Conservation (phyloP, 805 yeast species). For the Candida orba region DNA sequence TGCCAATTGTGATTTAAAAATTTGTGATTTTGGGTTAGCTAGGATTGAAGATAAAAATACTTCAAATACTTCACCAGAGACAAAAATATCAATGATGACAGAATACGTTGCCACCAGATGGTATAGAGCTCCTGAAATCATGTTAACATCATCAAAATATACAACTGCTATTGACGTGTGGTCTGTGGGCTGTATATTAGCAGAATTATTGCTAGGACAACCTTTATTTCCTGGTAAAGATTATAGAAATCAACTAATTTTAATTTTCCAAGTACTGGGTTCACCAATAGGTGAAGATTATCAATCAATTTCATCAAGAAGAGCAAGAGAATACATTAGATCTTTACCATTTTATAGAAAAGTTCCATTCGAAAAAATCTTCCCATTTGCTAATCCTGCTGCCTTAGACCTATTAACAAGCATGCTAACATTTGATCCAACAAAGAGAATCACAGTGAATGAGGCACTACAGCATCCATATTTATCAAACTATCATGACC, state of each 20-base stretch:
- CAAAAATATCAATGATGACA: constrained; percentile 77
- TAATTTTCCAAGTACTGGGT: constrained; percentile 80
- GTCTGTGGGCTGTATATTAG: constrained; percentile 95
- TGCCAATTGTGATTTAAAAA: constrained; percentile 87
- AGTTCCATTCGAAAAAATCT: constrained; percentile 40
- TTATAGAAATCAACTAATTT: constrained; percentile 82
- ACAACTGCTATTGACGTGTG: constrained; percentile 94
- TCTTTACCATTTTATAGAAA: constrained; percentile 67
- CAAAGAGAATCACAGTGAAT: constrained; percentile 72
- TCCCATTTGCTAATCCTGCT: constrained; percentile 50
- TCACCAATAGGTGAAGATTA: constrained; percentile 81
- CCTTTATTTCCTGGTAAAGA: constrained; percentile 94
- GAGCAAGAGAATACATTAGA: constrained; percentile 85
- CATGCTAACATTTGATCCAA: constrained; percentile 77
- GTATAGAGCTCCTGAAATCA: constrained; percentile 97
- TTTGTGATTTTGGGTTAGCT: constrained; percentile 93
- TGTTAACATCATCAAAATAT: constrained; percentile 89
- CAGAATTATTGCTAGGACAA: constrained; percentile 78
- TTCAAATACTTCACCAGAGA: constrained; percentile 42
- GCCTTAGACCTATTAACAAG: constrained; percentile 64
- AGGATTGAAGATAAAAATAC: constrained; percentile 27
- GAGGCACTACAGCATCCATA: constrained; percentile 87
- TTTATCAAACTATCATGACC: constrained; percentile 83
- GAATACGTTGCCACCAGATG: constrained; percentile 97
- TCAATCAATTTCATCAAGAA: constrained; percentile 61